Percentiles rank a stretch among this genome's conserved stretches.
Evolutionary conservation across 768 basidiomycete genomes (phyloP).

Genomic region (Leccinum olivaceopallidum): DNA sequence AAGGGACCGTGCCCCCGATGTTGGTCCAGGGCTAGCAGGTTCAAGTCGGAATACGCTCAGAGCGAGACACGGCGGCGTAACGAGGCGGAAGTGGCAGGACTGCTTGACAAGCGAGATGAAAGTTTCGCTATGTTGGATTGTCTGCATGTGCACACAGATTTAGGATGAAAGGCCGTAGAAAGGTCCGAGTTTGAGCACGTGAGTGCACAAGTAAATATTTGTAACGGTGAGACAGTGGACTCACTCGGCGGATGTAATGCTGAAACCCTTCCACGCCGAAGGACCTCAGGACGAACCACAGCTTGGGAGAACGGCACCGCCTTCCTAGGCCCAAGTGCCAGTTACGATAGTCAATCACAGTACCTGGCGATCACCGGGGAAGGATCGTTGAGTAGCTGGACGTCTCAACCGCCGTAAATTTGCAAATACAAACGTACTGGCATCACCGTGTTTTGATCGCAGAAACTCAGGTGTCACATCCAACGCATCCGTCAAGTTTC

Average conservation of each 20-base stretch:
- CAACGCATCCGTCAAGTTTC: constrained; percentile 71
- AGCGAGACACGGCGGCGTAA: constrained; percentile 69
- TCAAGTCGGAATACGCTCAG: constrained; percentile 75
- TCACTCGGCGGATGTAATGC: constrained; percentile 57
- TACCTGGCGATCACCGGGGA: constrained; percentile 41
- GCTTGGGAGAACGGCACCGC: constrained; percentile 87
- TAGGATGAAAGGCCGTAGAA: neutral
- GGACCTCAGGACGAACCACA: constrained; percentile 90
- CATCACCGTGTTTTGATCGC: constrained; percentile 75
- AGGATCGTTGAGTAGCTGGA: neutral
- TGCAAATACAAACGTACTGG: constrained; percentile 43
- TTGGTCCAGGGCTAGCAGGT: constrained; percentile 23
- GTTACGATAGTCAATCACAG: constrained; percentile 85
- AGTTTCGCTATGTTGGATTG: constrained; percentile 56
- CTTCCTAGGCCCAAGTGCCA: constrained; percentile 84
- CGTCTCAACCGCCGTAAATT: neutral
- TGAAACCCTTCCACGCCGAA: constrained; percentile 82
- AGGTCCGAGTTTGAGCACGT: neutral
- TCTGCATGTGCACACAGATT: constrained; percentile 40
- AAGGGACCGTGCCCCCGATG: constrained; percentile 8
- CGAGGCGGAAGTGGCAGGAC: constrained; percentile 58
- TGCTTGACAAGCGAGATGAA: constrained; percentile 56
- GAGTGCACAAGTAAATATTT: too few species aligned
- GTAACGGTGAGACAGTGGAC: neutral
- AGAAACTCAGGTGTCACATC: constrained; percentile 87